Evolutionary conservation across 352 stramenopile genomes (phyloP).

Genomic region (Globisporangium middletonii): DNA sequence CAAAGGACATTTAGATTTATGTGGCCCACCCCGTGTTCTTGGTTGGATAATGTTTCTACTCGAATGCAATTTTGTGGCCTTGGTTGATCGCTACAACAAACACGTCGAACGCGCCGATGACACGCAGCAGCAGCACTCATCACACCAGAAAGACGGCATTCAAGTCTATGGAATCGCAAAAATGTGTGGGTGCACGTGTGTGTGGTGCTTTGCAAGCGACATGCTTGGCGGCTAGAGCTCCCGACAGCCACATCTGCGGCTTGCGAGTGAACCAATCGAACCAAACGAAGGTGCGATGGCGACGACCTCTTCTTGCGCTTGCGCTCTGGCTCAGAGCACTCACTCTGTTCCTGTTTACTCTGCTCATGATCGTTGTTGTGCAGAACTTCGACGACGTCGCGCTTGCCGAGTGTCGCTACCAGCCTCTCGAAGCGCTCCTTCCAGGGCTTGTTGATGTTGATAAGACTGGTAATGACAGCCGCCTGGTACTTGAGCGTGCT

Average conservation of each 20-base stretch:
- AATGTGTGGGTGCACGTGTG: too few relatives aligned
- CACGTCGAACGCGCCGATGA: too few relatives aligned
- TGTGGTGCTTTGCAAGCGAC: too few relatives aligned
- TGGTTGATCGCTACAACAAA: too few relatives aligned
- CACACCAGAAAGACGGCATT: too few relatives aligned
- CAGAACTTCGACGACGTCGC: not conserved
- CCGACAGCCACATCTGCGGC: slow-evolving; percentile 1
- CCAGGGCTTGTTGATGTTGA: slow-evolving; percentile 4
- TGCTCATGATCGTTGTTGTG: not conserved
- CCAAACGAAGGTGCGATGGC: not conserved
- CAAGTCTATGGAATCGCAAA: too few relatives aligned
- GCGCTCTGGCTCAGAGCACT: not conserved
- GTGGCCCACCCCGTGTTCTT: too few relatives aligned
- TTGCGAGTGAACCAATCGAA: slow-evolving; percentile 6
- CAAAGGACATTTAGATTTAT: too few relatives aligned
- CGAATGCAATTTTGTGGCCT: too few relatives aligned
- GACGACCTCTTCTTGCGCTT: slow-evolving; percentile 6
- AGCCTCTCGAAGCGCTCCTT: not conserved
- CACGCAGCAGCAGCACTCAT: too few relatives aligned
- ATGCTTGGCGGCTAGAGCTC: not conserved
- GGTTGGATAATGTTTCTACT: too few relatives aligned
- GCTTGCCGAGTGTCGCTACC: not conserved
- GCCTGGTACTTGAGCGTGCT: slow-evolving; percentile 3
- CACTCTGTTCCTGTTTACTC: not conserved
- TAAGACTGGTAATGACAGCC: slow-evolving; percentile 6